phyloP scores from a whole-genome alignment of 257 asterid genomes.

The Cordia subcordata region DNA sequence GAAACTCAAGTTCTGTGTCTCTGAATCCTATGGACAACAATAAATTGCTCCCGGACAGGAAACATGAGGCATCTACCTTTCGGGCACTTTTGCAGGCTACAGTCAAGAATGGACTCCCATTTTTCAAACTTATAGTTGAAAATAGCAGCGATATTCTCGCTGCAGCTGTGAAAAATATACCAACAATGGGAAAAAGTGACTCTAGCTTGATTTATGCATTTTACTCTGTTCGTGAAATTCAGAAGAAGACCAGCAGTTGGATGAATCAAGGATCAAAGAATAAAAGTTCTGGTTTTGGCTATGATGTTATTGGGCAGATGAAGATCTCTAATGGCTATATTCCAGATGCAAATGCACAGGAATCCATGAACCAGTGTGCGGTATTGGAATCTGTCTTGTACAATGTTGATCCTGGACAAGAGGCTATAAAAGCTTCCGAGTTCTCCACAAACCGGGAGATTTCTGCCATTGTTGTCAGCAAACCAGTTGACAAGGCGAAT shows the following conservation, averaged over 20 bases:
- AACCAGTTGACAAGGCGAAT: conserved; percentile 19
- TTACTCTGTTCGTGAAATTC: conserved; percentile 69
- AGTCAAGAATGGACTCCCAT: conserved; percentile 65
- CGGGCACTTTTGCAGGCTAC: conserved; percentile 79
- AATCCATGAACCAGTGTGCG: conserved; percentile 16
- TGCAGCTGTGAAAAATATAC: conserved; percentile 58
- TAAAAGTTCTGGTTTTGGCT: conserved; percentile 52
- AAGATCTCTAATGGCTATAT: conserved; percentile 38
- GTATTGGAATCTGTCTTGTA: conserved; percentile 61
- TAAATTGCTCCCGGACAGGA: conserved; percentile 31
- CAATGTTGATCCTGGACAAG: conserved; percentile 49
- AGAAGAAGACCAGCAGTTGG: conserved; percentile 72
- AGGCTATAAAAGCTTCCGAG: conserved; percentile 55
- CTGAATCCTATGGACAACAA: conserved; percentile 23
- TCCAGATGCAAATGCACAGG: conserved; percentile 19
- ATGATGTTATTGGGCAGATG: conserved; percentile 67
- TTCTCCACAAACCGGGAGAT: conserved; percentile 52
- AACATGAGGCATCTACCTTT: conserved; percentile 32
- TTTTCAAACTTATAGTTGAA: conserved; percentile 69
- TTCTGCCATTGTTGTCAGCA: conserved; percentile 57
- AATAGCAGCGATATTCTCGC: conserved; percentile 68
- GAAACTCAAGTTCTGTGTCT: conserved; percentile 16
- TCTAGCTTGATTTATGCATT: conserved; percentile 54
- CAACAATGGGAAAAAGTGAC: conserved; percentile 39
- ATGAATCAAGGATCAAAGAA: conserved; percentile 65